Conservation (phyloP, 176 grass and related monocot species). For the Oryza longistaminata region DNA sequence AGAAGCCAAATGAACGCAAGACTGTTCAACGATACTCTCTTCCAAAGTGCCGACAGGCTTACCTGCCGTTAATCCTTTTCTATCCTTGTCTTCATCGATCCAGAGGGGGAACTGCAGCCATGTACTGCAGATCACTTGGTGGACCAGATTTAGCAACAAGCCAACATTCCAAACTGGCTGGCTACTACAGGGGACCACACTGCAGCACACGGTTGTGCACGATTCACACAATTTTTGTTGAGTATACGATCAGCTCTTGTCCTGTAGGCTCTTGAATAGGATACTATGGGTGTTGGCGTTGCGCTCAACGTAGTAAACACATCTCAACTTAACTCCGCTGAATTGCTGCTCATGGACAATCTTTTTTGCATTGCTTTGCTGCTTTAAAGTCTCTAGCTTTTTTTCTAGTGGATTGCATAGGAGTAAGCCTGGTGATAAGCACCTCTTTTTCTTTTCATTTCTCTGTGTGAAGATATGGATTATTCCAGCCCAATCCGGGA, state of each 20-base stretch:
- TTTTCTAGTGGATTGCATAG: conserved; percentile 10
- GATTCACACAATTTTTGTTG: conserved; percentile 14
- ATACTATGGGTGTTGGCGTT: not conserved
- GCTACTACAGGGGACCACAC: conserved; percentile 39
- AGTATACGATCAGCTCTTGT: conserved; percentile 19
- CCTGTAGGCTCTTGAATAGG: not conserved
- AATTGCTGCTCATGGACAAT: conserved; percentile 11
- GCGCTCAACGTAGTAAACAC: conserved; percentile 6
- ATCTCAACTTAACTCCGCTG: conserved; percentile 1
- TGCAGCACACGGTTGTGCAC: not conserved
- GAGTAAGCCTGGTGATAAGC: not conserved
- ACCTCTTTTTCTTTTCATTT: conserved; percentile 1
- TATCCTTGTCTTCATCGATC: conserved; percentile 20
- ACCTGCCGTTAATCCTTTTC: conserved; percentile 55
- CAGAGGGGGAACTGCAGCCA: conserved; percentile 10
- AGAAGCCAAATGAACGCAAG: conserved; percentile 36
- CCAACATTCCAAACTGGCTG: conserved; percentile 53
- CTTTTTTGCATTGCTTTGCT: conserved; percentile 10
- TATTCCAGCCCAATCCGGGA: not conserved
- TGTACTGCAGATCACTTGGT: conserved; percentile 4
- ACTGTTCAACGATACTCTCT: conserved; percentile 30
- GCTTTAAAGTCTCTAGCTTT: not conserved
- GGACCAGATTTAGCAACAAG: conserved; percentile 29
- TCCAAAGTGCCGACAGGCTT: conserved; percentile 43
- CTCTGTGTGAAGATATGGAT: not conserved